Percentiles rank a stretch among this genome's conserved stretches.
These are phyloP conservation scores for Xanthoparmelia taractica DNA, from an alignment of 495 filamentous ascomycete species.

Conservation along the genomic window DNA sequence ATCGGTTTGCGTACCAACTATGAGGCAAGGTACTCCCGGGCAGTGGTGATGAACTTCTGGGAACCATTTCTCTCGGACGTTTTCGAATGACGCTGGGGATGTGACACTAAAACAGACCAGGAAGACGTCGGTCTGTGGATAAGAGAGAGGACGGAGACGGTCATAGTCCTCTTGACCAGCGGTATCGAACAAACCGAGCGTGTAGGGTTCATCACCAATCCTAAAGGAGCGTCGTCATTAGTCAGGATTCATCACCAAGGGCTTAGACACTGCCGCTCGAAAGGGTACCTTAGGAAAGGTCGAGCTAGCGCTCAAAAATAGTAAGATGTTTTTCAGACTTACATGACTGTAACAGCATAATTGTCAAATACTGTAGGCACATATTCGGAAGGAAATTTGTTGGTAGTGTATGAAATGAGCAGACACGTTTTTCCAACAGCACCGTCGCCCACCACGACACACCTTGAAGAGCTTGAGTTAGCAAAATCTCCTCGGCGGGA, in stretches of 20 bases:
- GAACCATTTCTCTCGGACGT: slow-evolving; percentile 99
- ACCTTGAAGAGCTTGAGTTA: slow-evolving; percentile 47
- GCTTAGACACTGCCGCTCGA: neutral
- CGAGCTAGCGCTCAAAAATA: neutral
- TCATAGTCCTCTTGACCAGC: slow-evolving; percentile 99
- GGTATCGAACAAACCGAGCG: slow-evolving; percentile 94
- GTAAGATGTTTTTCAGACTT: slow-evolving; percentile 40
- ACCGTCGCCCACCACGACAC: slow-evolving; percentile 98
- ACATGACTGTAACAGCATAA: slow-evolving; percentile 99
- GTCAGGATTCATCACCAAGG: neutral
- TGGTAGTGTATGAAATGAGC: slow-evolving; percentile 97
- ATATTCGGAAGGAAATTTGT: slow-evolving; percentile 99
- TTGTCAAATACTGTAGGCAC: slow-evolving; percentile 99
- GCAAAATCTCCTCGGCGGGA: neutral
- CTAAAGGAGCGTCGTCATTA: slow-evolving; percentile 41
- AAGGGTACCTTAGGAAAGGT: neutral
- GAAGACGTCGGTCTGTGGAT: slow-evolving; percentile 98
- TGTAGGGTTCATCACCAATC: slow-evolving; percentile 99
- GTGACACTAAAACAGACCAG: slow-evolving; percentile 98
- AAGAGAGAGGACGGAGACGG: slow-evolving; percentile 88
- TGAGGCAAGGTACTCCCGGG: slow-evolving; percentile 93
- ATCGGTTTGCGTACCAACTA: slow-evolving; percentile 97
- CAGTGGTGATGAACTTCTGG: slow-evolving; percentile 98
- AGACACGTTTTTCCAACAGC: slow-evolving; percentile 98
- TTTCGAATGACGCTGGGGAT: slow-evolving; percentile 97